Percentiles rank a stretch among this genome's conserved stretches.
These are phyloP conservation scores for Crucihimalaya himalaica DNA, from an alignment of 345 rosid genomes.

Conservation along the genomic window DNA sequence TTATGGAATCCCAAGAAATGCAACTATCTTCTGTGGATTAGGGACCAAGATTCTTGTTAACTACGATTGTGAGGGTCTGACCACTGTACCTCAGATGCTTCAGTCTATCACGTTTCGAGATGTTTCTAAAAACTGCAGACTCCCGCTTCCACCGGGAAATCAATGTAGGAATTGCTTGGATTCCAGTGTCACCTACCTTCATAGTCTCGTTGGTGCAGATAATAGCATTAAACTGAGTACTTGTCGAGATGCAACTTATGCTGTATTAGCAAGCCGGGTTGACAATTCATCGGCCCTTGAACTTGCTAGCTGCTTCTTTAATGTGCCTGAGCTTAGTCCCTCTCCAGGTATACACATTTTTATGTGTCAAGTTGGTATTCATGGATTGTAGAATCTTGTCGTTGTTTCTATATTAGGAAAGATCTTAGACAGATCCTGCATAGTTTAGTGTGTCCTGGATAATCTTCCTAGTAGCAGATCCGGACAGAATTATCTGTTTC, in stretches of 20 bases:
- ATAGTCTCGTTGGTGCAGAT: constrained; percentile 54
- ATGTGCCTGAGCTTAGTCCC: constrained; percentile 62
- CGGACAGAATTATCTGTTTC: not conserved
- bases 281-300: constrained; percentile 59
- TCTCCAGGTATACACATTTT: constrained; percentile 49
- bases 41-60: constrained; percentile 83
- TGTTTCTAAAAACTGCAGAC: constrained; percentile 63
- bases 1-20: constrained; percentile 80
- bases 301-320: constrained; percentile 86
- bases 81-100: constrained; percentile 77
- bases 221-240: constrained; percentile 72
- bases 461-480: not conserved
- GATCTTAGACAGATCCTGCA: not conserved
- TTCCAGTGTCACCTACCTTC: constrained; percentile 74
- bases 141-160: constrained; percentile 55
- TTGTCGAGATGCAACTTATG: constrained; percentile 89
- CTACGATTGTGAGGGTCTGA: constrained; percentile 71
- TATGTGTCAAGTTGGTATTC: not conserved
- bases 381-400: constrained; percentile 2
- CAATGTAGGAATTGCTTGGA: constrained; percentile 76
- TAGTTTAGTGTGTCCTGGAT: constrained; percentile 2
- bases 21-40: constrained; percentile 74
- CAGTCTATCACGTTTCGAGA: constrained; percentile 62
- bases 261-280: constrained; percentile 73
- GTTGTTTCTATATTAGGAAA: constrained; percentile 22